Evolutionary conservation across 352 stramenopile genomes (phyloP), one percentile per base, ranked within the genome.

Genomic region (Hyaloperonospora brassicae): DNA sequence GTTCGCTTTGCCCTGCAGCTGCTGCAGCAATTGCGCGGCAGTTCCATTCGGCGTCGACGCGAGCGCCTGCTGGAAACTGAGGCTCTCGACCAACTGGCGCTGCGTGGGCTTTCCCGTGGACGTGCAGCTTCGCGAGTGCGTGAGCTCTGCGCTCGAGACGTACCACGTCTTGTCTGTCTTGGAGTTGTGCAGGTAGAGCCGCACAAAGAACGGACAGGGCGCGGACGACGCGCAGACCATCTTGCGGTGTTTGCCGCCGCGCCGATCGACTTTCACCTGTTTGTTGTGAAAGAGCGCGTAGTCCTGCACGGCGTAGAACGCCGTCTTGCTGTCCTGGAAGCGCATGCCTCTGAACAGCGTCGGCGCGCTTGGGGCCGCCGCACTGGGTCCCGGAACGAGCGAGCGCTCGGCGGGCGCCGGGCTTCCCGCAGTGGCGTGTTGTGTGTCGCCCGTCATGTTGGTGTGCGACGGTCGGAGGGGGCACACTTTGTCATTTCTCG

Each of bases 171-270:
- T 55, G 58, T 83, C 64, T 11, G 62, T 64, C 57, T 75, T 73
- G 57, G 70, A 78, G 52, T 78, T 77, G 47, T 77, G 73, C 55
- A 77, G 61, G 53, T 84, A 84, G 22, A 84, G 60, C 50, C 84
- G 73, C 59, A 87, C 76, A 63, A 80, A 83, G 64, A 87, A 87
- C 25, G 72, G 63, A 25, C 76, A 87, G 5, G 56, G 36, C 12
- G 52, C 39, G n/a, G 57, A 54, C 13, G 67, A 68, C 12, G 63
- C 46, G 58, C 76, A 87, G 6, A 83, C 53, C 55, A 87, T 52
- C 23, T 62, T 64, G n/a, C 73, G 70, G 65, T 84, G 73, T 36
- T 82, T 84, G 42, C 76, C 76, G n/a, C 76, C 76, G 35, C 74
- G 74, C 9, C 63, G 65, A n/a, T 54, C 46, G 11, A 87, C 67